Conservation (phyloP, 768 basidiomycete species). For the Clavulina sp. region DNA sequence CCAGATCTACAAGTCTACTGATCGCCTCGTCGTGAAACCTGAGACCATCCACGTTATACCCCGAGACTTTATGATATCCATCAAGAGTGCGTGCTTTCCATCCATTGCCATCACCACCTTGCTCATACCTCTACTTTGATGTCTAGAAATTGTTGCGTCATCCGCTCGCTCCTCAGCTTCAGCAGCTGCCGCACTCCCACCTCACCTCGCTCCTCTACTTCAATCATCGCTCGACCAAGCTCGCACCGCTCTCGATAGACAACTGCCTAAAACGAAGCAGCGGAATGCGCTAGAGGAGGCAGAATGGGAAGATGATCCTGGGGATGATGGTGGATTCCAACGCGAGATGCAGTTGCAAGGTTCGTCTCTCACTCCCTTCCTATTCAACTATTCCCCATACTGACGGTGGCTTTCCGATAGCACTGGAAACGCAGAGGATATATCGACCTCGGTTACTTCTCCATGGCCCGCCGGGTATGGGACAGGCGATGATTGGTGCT, state of each 20-base stretch:
- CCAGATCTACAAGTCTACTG: constrained; percentile 86
- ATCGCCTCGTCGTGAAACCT: constrained; percentile 68
- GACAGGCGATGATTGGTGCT: constrained; percentile 76
- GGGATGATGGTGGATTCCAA: constrained; percentile 69
- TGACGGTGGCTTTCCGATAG: constrained; percentile 23
- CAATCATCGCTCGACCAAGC: constrained; percentile 48
- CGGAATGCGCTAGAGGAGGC: constrained; percentile 85
- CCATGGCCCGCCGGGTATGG: constrained; percentile 73
- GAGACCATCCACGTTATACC: constrained; percentile 70
- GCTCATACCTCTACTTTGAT: not conserved
- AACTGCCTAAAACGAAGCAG: constrained; percentile 67
- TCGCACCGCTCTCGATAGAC: constrained; percentile 50
- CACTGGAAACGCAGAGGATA: constrained; percentile 79
- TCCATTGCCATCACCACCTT: not conserved
- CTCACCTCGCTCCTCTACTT: constrained; percentile 68
- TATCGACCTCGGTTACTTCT: constrained; percentile 79
- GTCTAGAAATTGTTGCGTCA: constrained; percentile 77
- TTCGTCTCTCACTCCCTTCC: constrained; percentile 21
- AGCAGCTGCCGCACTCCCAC: constrained; percentile 65
- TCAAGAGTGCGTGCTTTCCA: constrained; percentile 55
- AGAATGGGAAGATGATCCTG: constrained; percentile 67
- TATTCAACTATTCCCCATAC: not conserved
- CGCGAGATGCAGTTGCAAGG: constrained; percentile 79
- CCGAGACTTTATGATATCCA: constrained; percentile 91
- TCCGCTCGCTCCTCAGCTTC: constrained; percentile 84